Base-by-base conservation (phyloP, 768 basidiomycete species). In the Lanmaoa rubissima region DNA sequence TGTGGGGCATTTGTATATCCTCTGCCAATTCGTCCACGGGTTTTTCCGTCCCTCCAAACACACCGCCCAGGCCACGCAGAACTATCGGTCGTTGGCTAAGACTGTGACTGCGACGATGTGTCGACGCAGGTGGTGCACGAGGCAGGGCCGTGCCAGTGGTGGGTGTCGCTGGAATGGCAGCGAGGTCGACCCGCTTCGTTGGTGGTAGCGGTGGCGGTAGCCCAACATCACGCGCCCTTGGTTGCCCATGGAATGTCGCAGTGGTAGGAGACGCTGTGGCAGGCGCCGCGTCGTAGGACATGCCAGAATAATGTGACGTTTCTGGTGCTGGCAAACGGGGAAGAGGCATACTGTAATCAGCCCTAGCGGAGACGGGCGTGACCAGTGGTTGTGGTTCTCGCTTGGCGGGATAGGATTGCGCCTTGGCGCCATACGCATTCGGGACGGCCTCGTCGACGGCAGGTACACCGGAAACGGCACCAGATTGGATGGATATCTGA, bases 321-420 rank as follows among this genome's bases (percentile, higher is more conserved):
- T 87, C 88, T 0, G 92, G 92, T 2, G 88, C 82, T 31, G 92
- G 92, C 14, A 94, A 77, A 17, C 88, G 79, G 3, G 92, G 91
- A 7, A 93, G 79, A 0, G 87, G 84, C 85, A 94, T 92, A 61
- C 82, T 87, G 68, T 93, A 92, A 62, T 92, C 89, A 5, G 87
- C 84, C 65, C 76, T 80, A 16, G 72, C 65, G 75, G 57, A 74
- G 68, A 47, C 65, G 59, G 45, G 72, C 49, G 31, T 65, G 45
- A 36, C 68, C 54, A 58, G 44, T 9, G 61, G 59, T 55, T 63
- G 62, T 11, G 54, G 57, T 10, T 76, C 73, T 24, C 73, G 74
- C 39, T 74, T 74, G 16, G 72, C 59, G 0, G 69, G 54, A n/a
- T 64, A 65, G 6, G 73, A 63, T 48, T 69, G 68, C 5, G 72